phyloP scores from a whole-genome alignment of 2,329 filamentous ascomycete species.

The Fusarium redolens region DNA sequence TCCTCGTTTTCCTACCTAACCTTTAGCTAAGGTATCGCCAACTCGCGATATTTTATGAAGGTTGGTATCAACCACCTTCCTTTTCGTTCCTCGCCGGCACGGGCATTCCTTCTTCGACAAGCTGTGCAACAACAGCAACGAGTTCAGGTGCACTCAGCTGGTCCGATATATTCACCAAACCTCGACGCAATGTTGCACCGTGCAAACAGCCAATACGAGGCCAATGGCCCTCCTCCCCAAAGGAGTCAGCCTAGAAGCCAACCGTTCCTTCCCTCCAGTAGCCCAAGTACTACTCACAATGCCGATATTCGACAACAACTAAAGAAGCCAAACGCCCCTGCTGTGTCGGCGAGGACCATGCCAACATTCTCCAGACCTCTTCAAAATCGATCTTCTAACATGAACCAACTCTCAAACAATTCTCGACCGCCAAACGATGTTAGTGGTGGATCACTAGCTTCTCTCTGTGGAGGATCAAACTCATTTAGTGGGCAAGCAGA shows the following conservation, averaged over 20 bases:
- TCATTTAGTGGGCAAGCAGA: constrained; percentile 56
- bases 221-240: constrained; percentile 49
- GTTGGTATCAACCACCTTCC: constrained; percentile 47
- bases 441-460: constrained; percentile 50
- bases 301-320: constrained; percentile 64
- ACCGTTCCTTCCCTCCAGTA: constrained; percentile 69
- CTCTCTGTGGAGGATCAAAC: constrained; percentile 58
- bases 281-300: constrained; percentile 56
- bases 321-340: constrained; percentile 56
- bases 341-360: constrained; percentile 55
- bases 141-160: constrained; percentile 41
- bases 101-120: constrained; percentile 42
- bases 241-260: constrained; percentile 56
- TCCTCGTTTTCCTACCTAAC: neutral
- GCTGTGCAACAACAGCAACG: constrained; percentile 33
- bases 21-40: neutral
- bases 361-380: constrained; percentile 43
- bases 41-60: constrained; percentile 49
- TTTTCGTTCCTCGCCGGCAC: constrained; percentile 53
- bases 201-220: constrained; percentile 53
- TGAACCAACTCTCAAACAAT: constrained; percentile 39
- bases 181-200: constrained; percentile 52
- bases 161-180: constrained; percentile 18
- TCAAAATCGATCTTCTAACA: constrained; percentile 49
- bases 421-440: constrained; percentile 17